A percentile compares a stretch with the other conserved stretches of the same genome.
These are phyloP conservation scores for Hanseniaspora hatyaiensis DNA, from an alignment of 805 yeast genomes.

Conservation along the genomic window DNA sequence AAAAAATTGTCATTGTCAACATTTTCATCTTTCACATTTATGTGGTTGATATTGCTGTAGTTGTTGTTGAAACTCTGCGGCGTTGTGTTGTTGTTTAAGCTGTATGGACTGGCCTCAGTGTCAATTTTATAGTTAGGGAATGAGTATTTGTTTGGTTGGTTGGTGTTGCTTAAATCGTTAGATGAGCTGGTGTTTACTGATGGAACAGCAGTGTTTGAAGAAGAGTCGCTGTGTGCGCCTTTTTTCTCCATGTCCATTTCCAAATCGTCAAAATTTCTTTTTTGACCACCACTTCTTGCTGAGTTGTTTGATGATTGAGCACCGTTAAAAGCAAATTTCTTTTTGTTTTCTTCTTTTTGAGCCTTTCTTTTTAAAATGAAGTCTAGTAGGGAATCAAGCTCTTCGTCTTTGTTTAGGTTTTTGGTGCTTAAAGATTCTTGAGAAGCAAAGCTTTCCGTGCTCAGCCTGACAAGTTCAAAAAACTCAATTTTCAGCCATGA, in stretches of 20 bases:
- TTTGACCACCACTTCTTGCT: not conserved
- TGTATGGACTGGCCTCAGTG: not conserved
- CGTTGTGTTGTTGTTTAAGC: not conserved
- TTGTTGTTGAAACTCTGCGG: not conserved
- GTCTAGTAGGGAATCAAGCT: not conserved
- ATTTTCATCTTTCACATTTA: not conserved
- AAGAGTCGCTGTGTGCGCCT: not conserved
- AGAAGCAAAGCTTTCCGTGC: constrained; percentile 2
- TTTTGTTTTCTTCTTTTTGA: not conserved
- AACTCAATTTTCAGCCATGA: constrained; percentile 57
- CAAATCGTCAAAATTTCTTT: not conserved
- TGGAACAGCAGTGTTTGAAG: not conserved
- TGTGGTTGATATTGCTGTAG: not conserved
- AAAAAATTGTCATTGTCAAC: constrained; percentile 2
- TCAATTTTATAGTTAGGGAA: constrained; percentile 8
- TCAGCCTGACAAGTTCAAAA: constrained; percentile 39
- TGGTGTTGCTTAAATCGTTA: not conserved
- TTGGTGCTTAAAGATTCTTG: not conserved
- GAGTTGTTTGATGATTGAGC: no score
- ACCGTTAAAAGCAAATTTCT: not conserved
- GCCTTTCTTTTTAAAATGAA: constrained; percentile 8
- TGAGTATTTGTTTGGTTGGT: not conserved
- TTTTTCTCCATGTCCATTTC: not conserved
- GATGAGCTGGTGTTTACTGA: not conserved
- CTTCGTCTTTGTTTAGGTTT: constrained; percentile 1